phyloP scores from a whole-genome alignment of 306 rosid species.

The Ziziphus jujuba region DNA sequence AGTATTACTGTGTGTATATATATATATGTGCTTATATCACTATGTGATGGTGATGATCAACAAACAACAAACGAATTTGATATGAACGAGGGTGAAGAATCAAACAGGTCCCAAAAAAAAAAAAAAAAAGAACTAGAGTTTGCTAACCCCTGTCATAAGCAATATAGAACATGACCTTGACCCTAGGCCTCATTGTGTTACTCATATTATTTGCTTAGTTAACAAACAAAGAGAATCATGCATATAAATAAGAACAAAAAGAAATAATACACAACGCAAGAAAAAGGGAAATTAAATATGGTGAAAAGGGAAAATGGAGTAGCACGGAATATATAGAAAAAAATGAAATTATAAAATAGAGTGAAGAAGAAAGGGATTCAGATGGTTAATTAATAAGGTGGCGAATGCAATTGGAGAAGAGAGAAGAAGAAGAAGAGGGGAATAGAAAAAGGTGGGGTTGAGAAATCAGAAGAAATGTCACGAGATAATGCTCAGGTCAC shows the following conservation, averaged over 20 bases:
- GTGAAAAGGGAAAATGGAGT: not conserved
- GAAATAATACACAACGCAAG: not conserved
- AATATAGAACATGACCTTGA: slow-evolving; percentile 49
- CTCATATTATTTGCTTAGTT: slow-evolving; percentile 40
- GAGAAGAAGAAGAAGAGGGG: not conserved
- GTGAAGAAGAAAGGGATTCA: not conserved
- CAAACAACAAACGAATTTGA: not conserved
- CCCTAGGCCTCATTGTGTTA: slow-evolving; percentile 72
- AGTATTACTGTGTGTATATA: too few relatives aligned
- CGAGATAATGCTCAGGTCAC: not conserved
- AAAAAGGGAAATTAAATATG: too few relatives aligned
- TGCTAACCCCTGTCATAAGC: slow-evolving; percentile 81
- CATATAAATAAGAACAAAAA: slow-evolving; percentile 3
- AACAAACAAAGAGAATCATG: slow-evolving; percentile 6
- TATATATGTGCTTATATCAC: too few relatives aligned
- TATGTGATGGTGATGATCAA: too few relatives aligned
- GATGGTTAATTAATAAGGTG: too few relatives aligned
- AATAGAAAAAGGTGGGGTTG: not conserved
- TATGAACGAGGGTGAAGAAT: too few relatives aligned
- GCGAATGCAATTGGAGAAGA: too few relatives aligned
- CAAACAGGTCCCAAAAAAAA: too few relatives aligned
- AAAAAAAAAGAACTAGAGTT: too few relatives aligned
- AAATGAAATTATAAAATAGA: not conserved
- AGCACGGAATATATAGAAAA: too few relatives aligned
- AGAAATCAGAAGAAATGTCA: not conserved